These are phyloP conservation scores for Casuarina cunninghamiana DNA, from an alignment of 306 rosid genomes.

Conservation along the genomic window DNA sequence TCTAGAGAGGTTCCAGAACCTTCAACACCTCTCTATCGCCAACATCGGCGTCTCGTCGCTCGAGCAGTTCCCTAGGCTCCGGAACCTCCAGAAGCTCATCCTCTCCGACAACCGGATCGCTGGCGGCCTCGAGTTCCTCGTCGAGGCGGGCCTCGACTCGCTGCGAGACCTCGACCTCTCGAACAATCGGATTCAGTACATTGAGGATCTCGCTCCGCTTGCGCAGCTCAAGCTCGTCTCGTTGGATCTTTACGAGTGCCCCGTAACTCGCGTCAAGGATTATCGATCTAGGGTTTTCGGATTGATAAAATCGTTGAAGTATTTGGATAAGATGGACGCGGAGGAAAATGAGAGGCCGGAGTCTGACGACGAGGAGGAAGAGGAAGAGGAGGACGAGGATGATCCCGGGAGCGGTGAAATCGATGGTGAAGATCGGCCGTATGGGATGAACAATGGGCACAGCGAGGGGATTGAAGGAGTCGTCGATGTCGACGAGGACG, in stretches of 20 bases:
- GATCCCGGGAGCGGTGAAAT: conserved; percentile 92
- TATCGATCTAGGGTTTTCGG: conserved; percentile 98
- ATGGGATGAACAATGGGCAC: conserved; percentile 61
- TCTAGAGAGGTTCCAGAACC: conserved; percentile 76
- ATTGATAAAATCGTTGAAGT: conserved; percentile 74
- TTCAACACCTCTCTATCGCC: conserved; percentile 86
- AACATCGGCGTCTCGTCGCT: conserved; percentile 85
- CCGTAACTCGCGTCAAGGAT: conserved; percentile 85
- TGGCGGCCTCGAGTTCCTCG: conserved; percentile 72
- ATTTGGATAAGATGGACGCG: conserved; percentile 93
- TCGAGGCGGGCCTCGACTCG: conserved; percentile 78
- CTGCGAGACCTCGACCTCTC: conserved; percentile 84
- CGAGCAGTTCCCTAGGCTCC: conserved; percentile 83
- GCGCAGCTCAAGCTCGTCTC: conserved; percentile 85
- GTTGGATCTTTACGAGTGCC: conserved; percentile 89
- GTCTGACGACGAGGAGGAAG: conserved; percentile 78
- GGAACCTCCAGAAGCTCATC: conserved; percentile 65
- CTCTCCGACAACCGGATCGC: conserved; percentile 90
- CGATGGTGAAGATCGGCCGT: conserved; percentile 67
- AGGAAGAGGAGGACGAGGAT: conserved; percentile 72
- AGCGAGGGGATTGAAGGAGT: conserved; percentile 69
- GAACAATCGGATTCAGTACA: conserved; percentile 76
- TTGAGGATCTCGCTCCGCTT: conserved; percentile 85
- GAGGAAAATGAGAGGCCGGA: conserved; percentile 92
- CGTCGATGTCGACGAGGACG: conserved; percentile 82